phyloP scores from a whole-genome alignment of 805 yeast species.

The Teunomyces atbi region DNA sequence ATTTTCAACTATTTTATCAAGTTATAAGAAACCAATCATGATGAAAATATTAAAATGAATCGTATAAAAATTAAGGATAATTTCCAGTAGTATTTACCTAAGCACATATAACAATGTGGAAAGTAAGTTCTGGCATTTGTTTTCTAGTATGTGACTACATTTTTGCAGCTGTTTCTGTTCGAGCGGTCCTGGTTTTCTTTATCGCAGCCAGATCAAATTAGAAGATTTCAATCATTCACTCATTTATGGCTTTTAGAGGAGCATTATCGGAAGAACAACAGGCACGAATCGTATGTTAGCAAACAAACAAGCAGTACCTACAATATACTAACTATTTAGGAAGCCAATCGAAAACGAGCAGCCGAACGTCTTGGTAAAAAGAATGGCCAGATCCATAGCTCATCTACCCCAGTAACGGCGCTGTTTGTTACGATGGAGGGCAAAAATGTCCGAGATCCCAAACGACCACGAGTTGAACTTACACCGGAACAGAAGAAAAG shows the following conservation, averaged over 20 bases:
- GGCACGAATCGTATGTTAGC: conserved; percentile 28
- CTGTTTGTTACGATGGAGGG: conserved; percentile 4
- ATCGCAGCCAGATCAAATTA: not conserved
- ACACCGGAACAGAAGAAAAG: conserved; percentile 50
- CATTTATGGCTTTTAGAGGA: conserved; percentile 1
- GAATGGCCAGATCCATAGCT: conserved; percentile 1
- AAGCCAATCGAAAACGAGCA: conserved; percentile 62
- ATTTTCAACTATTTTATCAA: too few relatives aligned
- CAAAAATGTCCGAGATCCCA: conserved; percentile 8
- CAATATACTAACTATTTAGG: conserved; percentile 36
- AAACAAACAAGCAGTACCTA: not conserved
- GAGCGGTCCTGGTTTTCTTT: not conserved
- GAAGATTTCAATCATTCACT: too few relatives aligned
- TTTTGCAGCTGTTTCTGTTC: too few relatives aligned
- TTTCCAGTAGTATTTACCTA: too few relatives aligned
- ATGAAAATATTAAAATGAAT: too few relatives aligned
- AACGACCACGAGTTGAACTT: conserved; percentile 27
- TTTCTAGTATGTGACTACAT: too few relatives aligned
- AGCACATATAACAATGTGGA: too few relatives aligned
- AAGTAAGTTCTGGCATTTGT: too few relatives aligned
- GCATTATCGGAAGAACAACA: conserved; percentile 1
- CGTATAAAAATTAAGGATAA: too few relatives aligned
- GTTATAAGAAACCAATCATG: too few relatives aligned
- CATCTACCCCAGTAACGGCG: not conserved
- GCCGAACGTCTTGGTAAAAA: conserved; percentile 52